Evolutionary conservation across 2,329 filamentous ascomycete species (phyloP).

Genomic region (Sclerotinia minor): DNA sequence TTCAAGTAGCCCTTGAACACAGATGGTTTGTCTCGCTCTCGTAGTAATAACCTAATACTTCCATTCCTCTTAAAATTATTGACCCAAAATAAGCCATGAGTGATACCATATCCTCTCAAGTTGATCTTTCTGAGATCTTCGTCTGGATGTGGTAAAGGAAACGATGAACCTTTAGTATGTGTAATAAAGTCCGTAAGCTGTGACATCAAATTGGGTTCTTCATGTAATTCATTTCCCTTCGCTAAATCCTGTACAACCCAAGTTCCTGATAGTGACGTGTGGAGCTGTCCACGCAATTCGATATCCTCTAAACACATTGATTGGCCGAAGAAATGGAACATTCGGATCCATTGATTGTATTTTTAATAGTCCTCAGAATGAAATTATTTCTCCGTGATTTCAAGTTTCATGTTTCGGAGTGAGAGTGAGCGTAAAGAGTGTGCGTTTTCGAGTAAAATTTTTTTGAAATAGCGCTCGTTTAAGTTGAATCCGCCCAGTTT

Average conservation of each 20-base stretch:
- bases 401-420: neutral
- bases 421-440: constrained; percentile 1
- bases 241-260: neutral
- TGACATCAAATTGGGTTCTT: neutral
- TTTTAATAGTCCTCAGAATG: neutral
- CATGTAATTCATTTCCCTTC: neutral
- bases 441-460: neutral
- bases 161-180: neutral
- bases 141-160: constrained; percentile 3
- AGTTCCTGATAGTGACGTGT: neutral
- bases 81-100: neutral
- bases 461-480: constrained; percentile 4
- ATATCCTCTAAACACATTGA: neutral
- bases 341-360: constrained; percentile 10
- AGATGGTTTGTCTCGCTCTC: neutral
- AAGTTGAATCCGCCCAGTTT: neutral
- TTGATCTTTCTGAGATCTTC: neutral
- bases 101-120: neutral
- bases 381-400: neutral
- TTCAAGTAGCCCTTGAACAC: neutral
- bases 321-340: neutral
- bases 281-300: neutral
- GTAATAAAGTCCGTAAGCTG: neutral
- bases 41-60: neutral
- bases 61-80: fast-evolving